Conservation (phyloP, 202 grass and related monocot genomes). For the Dendrocalamus latiflorus region DNA sequence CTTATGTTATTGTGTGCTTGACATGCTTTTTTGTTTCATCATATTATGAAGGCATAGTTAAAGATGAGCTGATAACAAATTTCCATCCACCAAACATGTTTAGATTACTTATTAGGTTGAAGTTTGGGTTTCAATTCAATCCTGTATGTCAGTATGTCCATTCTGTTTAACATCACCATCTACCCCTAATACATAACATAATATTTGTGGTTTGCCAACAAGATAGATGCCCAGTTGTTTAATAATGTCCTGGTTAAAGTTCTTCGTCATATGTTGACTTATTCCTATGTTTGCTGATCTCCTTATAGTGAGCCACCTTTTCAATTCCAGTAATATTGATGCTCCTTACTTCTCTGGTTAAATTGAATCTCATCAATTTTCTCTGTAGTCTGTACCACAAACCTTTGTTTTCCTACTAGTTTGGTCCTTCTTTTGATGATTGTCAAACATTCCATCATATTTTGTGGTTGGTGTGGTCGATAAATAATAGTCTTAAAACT, state of each 20-base stretch:
- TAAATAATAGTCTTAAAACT: background rate
- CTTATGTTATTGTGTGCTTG: slow-evolving; percentile 3
- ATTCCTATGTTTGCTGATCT: background rate
- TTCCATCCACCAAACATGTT: background rate
- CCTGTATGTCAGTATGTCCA: background rate
- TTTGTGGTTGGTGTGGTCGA: background rate
- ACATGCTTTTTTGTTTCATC: background rate
- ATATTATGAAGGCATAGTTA: background rate
- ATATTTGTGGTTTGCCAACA: background rate
- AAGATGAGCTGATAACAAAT: background rate
- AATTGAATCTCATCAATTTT: background rate
- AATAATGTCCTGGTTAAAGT: background rate
- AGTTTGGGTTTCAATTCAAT: background rate
- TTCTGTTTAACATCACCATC: background rate
- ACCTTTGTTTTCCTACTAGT: background rate
- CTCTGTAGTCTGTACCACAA: background rate
- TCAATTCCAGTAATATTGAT: background rate
- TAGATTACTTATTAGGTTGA: background rate
- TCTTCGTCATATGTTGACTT: background rate
- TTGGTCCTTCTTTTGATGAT: background rate
- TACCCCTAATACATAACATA: background rate
- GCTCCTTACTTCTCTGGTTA: background rate
- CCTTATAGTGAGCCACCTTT: background rate
- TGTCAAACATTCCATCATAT: background rate
- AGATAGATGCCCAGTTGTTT: background rate